Base-by-base conservation (phyloP, 108 stramenopile genomes). In the Heterococcus sp. region DNA sequence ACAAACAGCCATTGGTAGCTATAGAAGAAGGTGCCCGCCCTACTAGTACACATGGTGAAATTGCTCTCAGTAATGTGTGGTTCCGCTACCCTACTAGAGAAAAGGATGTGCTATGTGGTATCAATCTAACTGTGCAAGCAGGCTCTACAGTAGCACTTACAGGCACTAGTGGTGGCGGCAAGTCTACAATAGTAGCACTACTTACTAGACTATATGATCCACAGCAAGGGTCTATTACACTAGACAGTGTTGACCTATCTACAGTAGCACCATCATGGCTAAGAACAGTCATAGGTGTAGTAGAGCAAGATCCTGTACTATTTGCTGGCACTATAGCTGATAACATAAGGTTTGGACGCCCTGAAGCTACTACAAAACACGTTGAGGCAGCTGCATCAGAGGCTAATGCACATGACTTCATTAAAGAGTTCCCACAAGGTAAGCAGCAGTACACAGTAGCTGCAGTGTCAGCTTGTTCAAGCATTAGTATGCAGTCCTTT, bases 261-360 rank as follows among this genome's bases (percentile, higher is more conserved):
- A 14, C 46, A 58, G 8, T 58, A 21, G 46, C 8, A 14, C 14
- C 21, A 21, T 21, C 21, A 21, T 58, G 46, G 46, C 46, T 58
- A 8, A 58, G 46, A 58, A 58, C 8, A 21, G 46, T 21, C 46
- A 21, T 58, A 8, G 46, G 46, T 21, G 21, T 58, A 58, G 46
- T 58, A 58, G 46, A 58, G 14, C 46, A 58, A 58, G 46, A 81
- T 27, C 80, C 80, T 8, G 72, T 81, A 0, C 87, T 98, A 31
- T 98, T 98, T 82, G 90, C 91, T 32, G 93, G 91, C 27, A 92
- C 87, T 0, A 93, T 96, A 28, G 83, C 78, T 58, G 94, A 95
- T 38, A 97, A 97, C 84, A 92, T 97, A 14, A 86, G 93, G 38
- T 97, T 94, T 78, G 96, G 96, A 11, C 32, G 88, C 33, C 94